A percentile compares a stretch with the other conserved stretches of the same genome.
Conservation (phyloP, 2,329 filamentous ascomycete species). For the Ceratocystis diversiconidia region DNA sequence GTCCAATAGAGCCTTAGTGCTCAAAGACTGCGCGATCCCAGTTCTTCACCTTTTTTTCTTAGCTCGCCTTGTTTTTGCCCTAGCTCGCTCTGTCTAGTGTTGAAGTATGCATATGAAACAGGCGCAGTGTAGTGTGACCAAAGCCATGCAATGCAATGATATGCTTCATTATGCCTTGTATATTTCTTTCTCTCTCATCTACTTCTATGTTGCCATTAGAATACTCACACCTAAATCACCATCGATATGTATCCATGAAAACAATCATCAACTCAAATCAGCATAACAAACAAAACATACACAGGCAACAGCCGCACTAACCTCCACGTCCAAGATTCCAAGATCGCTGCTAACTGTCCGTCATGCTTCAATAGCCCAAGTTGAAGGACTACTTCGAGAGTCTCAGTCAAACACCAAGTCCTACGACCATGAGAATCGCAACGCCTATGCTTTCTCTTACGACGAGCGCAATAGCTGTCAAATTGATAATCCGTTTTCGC, state of each 20-base stretch:
- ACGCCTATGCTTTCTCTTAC: background rate
- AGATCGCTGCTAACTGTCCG: background rate
- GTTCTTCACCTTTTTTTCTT: too few relatives aligned
- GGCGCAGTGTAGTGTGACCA: background rate
- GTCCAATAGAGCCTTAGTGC: too few relatives aligned
- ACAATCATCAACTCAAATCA: background rate
- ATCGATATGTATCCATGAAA: too few relatives aligned
- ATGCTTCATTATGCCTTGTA: background rate
- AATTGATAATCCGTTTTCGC: background rate
- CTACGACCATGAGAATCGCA: constrained; percentile 20
- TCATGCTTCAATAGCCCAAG: constrained; percentile 45
- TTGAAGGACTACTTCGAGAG: constrained; percentile 63
- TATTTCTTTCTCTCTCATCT: background rate
- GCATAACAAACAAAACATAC: background rate
- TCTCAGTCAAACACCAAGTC: constrained; percentile 31
- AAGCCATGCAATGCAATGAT: background rate
- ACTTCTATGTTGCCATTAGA: background rate
- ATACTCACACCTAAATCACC: too few relatives aligned
- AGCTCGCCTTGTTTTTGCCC: too few relatives aligned
- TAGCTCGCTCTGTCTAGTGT: background rate
- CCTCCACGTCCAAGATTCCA: background rate
- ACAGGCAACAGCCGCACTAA: background rate
- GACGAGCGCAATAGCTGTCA: background rate
- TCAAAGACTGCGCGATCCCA: too few relatives aligned
- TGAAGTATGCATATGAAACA: background rate